Evolutionary conservation across 202 grass and related monocot species (phyloP), one percentile per base, ranked within the genome.

Genomic region (Setaria viridis): DNA sequence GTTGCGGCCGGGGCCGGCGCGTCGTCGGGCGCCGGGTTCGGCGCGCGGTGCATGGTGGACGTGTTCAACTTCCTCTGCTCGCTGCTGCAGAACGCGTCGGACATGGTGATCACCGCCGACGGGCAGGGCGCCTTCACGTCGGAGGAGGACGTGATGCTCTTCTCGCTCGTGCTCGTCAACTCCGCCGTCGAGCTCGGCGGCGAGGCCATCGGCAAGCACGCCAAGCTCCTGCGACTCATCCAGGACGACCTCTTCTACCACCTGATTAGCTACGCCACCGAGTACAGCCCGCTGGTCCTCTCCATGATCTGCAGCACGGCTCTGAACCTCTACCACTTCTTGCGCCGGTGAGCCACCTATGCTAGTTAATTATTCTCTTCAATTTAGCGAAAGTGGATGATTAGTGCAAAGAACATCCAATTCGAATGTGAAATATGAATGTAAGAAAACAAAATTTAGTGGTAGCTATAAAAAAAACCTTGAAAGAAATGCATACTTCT

Each of bases 231-330:
- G 56, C 87, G 80, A 13, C 83, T 98, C 59, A 89, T 98, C 81
- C 89, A 98, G 45, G 96, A 95, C 25, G 93, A 98, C 46, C 90
- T 98, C 63, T 98, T 94, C 86, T 89, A 88, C 82, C 91, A 98
- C 80, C 53, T 98, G 16, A 95, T 98, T 50, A 82, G 87, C 80
- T 84, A 88, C 48, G 91, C 93, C 17, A 88, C 86, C 0, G 81
- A 79, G 4, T 89, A 87, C 20, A 89, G 91, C 80, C 93, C 96
- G 0, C 80, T 98, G 2, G 91, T 98, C 34, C 96, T 98, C 69
- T 98, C 96, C 55, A 98, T 95, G 90, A 98, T 98, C 85, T 98
- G 96, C 82, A 98, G 96, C 88, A 92, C 96, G 0, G 91, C 93
- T 17, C 81, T 98, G 9, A 94, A 98, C 76, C 84, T 98, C 9